Conservation (phyloP, 768 basidiomycete genomes). For the Suillus fuscotomentosus region DNA sequence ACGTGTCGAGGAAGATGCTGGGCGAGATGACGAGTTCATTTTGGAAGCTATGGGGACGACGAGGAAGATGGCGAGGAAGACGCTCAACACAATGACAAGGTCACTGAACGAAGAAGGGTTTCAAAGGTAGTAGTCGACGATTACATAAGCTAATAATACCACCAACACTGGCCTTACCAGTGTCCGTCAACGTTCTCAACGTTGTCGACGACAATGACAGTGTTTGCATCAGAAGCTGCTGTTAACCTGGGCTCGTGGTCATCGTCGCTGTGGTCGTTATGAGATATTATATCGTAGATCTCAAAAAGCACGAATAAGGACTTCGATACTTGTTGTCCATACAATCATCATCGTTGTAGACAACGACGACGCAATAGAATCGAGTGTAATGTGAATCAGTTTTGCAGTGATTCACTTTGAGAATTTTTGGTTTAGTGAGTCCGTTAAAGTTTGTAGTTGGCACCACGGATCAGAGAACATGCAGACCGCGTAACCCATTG, state of each 20-base stretch:
- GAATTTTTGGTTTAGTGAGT: not conserved
- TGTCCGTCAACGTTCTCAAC: not conserved
- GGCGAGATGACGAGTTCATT: slow-evolving; percentile 57
- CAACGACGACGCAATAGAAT: not conserved
- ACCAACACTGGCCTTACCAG: not conserved
- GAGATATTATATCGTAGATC: not conserved
- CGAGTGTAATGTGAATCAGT: not conserved
- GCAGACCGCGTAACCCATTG: slow-evolving; percentile 1
- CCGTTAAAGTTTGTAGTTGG: not conserved
- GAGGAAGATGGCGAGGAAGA: slow-evolving; percentile 19
- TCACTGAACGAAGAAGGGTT: slow-evolving; percentile 9
- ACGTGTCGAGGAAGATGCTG: slow-evolving; percentile 60
- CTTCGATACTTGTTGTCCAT: not conserved
- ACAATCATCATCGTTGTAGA: not conserved
- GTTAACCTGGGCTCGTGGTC: not conserved
- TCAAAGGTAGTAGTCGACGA: not conserved
- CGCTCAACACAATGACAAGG: slow-evolving; percentile 5
- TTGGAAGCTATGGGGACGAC: slow-evolving; percentile 23
- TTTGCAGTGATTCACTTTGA: not conserved
- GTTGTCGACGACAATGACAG: not conserved
- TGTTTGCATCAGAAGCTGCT: not conserved
- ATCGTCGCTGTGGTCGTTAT: not conserved
- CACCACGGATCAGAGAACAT: slow-evolving; percentile 1
- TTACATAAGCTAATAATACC: slow-evolving; percentile 7
- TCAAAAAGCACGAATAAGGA: not conserved